Base-by-base conservation (phyloP, 306 rosid genomes). In the Castanopsis chinensis region DNA sequence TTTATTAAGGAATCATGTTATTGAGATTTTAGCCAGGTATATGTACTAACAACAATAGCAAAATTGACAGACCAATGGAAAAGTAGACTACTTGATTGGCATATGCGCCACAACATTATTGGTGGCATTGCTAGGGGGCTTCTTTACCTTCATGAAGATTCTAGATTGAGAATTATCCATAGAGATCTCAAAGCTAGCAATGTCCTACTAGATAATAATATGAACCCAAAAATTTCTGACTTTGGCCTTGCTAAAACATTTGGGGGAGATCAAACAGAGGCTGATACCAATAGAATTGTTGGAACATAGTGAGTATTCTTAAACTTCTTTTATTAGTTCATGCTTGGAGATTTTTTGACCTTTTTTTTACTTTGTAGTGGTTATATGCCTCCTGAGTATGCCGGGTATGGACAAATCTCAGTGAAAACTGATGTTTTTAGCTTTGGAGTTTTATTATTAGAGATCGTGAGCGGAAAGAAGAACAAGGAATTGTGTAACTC, bases 201-300 rank as follows among this genome's bases (percentile, higher is more conserved):
- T 12, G 4, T 49, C 4, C 4, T 49, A 12, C 53, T 49, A 10
- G 53, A 49, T 13, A 13, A 30, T 6, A 76, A 74, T 13, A 73
- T 78, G 83, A 78, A 78, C 72, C 80, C 83, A 1, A 83, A 83
- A 74, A 83, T 83, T 3, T 83, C 86, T n/a, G 86, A 83, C 73
- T 83, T 83, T 69, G 86, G 86, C 15, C 63, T 83, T 33, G 86
- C 86, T 58, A 83, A 76, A 79, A 78, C 74, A 69, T 83, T 78
- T 69, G 73, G 80, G 4, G 86, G 83, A 35, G 86, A 83, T 23
- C 79, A 83, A 57, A 59, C 59, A 0, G 80, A 83, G 71, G 87
- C 71, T 61, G 75, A 79, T n/a, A 83, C 87, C 27, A 75, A 72
- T 49, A 79, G 81, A 79, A 78, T 83, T 3, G 83, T 79, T 61